Base-by-base conservation (phyloP, 306 rosid species). In the Acmispon strigosus region DNA sequence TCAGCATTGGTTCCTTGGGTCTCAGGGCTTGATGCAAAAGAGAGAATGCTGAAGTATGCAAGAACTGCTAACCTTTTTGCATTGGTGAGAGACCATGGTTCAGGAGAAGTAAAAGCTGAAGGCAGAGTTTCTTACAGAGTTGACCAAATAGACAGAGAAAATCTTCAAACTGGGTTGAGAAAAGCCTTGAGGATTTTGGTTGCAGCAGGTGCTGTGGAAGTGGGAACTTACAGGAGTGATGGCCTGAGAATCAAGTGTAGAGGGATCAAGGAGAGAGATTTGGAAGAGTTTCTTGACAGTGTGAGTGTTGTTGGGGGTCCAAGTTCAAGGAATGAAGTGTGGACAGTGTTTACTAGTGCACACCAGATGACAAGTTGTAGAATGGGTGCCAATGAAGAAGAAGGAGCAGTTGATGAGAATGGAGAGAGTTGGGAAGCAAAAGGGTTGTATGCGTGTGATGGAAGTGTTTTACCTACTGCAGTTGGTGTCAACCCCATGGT, bases 401-500 rank as follows among this genome's bases (percentile, higher is more conserved):
- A 82, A 39, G 97, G 97, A 27, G 99, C 87, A 22, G 77, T 94
- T 43, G 90, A 94, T 78, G 90, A 78, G 68, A 88, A 84, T 54
- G 99, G 96, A 43, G 92, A 89, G 56, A 83, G 96, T 32, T 94
- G 96, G 97, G 99, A 94, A 80, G 99, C 97, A 59, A 69, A 83
- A 75, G 90, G 94, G 1, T 77, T 94, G 76, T 91, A 69, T 78
- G 95, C 84, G 2, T 94, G 99, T 72, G 99, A 94, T 76, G 97
- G 86, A 34, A 94, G 99, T 37, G 79, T 94, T 79, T 82, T 94
- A 7, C 99, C 97, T 1, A 82, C 72, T 54, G 99, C 97, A 17
- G 10, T 87, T 83, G 99, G 99, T 16, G 92, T 91, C 45, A 94
- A 94, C 58, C 99, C 99, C n/a, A 94, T 94, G 99, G 52, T 94